phyloP scores from a whole-genome alignment of 2,329 filamentous ascomycete species.

The Fusarium nanum region DNA sequence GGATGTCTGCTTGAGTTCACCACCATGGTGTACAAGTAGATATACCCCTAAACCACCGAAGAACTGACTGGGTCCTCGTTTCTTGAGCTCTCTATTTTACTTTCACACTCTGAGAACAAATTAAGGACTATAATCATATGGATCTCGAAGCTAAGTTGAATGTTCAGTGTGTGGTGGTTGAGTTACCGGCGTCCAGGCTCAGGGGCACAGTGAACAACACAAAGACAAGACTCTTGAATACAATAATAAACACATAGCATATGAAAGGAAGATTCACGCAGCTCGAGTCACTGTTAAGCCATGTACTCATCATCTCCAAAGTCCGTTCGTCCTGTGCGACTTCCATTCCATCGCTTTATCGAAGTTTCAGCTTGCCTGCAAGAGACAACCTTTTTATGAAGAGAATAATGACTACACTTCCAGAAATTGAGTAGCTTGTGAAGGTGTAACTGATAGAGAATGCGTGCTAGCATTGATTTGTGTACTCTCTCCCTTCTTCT shows the following conservation, averaged over 20 bases:
- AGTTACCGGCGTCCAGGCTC: too few relatives aligned
- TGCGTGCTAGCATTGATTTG: too few relatives aligned
- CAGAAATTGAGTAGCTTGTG: too few relatives aligned
- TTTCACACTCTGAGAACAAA: background rate
- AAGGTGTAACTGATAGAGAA: too few relatives aligned
- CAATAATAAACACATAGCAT: background rate
- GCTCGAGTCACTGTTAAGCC: fast-evolving
- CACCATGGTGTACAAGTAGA: background rate
- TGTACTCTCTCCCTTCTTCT: too few relatives aligned
- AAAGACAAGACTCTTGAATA: background rate
- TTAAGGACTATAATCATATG: background rate
- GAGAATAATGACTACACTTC: too few relatives aligned
- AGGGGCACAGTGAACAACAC: too few relatives aligned
- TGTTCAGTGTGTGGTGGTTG: background rate
- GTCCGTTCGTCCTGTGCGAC: background rate
- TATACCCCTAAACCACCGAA: background rate
- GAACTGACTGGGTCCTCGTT: background rate
- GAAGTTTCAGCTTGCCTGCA: too few relatives aligned
- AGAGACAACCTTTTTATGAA: too few relatives aligned
- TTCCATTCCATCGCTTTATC: too few relatives aligned
- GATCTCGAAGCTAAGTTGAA: background rate
- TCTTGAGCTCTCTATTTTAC: too few relatives aligned
- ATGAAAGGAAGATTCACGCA: fast-evolving
- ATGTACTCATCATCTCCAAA: background rate
- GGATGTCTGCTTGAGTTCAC: background rate